phyloP scores from a whole-genome alignment of 2,329 filamentous ascomycete species.

The Scleromitrula shiraiana region DNA sequence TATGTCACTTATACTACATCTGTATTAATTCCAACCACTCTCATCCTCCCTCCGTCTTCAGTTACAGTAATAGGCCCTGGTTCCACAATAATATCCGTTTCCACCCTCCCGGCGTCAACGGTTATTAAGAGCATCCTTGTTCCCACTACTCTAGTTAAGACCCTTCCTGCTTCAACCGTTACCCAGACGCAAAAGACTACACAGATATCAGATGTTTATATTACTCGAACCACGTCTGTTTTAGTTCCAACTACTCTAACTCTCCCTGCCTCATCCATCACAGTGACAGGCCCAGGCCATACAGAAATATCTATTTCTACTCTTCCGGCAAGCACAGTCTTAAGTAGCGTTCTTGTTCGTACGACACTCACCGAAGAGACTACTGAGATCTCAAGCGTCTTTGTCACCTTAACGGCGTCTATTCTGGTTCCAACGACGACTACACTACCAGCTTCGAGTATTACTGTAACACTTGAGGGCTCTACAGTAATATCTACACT shows the following conservation, averaged over 20 bases:
- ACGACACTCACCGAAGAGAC: background rate
- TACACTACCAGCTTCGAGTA: background rate
- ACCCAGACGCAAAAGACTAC: too few species aligned
- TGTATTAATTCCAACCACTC: background rate
- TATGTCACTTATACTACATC: background rate
- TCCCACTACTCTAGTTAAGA: too few species aligned
- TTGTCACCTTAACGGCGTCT: background rate
- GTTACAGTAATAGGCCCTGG: too few species aligned
- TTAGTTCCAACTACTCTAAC: background rate
- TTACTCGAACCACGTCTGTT: background rate
- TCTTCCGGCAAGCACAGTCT: slow-evolving; percentile 7
- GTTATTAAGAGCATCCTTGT: too few species aligned
- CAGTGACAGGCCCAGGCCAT: background rate
- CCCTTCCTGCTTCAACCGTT: background rate
- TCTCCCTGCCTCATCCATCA: background rate
- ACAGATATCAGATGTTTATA: background rate
- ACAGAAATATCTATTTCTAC: background rate
- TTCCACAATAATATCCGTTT: too few species aligned
- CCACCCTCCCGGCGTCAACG: too few species aligned
- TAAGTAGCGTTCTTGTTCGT: background rate
- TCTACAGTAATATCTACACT: background rate
- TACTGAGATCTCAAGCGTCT: background rate
- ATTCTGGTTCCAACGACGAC: slow-evolving; percentile 1
- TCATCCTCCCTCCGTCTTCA: background rate
- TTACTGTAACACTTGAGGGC: background rate